These are phyloP conservation scores for Neoarthrinium moseri DNA, from an alignment of 2,329 filamentous ascomycete species.

Conservation along the genomic window DNA sequence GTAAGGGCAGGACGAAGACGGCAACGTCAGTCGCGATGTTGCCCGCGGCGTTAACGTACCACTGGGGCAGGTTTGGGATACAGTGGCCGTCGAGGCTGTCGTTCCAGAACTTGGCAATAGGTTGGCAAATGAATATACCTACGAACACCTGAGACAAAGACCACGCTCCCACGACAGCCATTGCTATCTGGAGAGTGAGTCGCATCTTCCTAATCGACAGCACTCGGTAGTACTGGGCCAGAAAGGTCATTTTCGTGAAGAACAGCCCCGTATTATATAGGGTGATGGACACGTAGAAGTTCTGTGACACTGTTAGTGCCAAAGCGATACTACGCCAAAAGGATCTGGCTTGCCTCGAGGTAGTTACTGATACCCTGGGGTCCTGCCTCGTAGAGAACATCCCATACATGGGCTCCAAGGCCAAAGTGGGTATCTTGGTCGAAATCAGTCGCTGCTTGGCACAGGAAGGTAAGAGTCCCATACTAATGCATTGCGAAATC, in stretches of 20 bases:
- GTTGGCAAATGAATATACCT: conserved; percentile 32
- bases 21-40: conserved; percentile 36
- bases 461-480: background rate
- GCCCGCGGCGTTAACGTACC: conserved; percentile 33
- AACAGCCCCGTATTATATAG: conserved; percentile 35
- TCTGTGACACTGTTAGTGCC: conserved; percentile 17
- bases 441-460: background rate
- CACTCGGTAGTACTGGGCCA: conserved; percentile 38
- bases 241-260: conserved; percentile 35
- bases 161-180: conserved; percentile 32
- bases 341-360: background rate
- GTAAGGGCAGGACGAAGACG: conserved; percentile 35
- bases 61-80: conserved; percentile 31
- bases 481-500: background rate
- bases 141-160: conserved; percentile 34
- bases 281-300: conserved; percentile 36
- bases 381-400: background rate
- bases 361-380: background rate
- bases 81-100: conserved; percentile 25
- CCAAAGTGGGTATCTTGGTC: background rate
- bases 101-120: conserved; percentile 34
- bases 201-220: conserved; percentile 30
- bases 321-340: background rate
- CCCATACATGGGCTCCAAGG: conserved; percentile 7
- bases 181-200: conserved; percentile 23